These are phyloP conservation scores for Nakazawaea populi DNA, from an alignment of 805 yeast species.

Conservation along the genomic window DNA sequence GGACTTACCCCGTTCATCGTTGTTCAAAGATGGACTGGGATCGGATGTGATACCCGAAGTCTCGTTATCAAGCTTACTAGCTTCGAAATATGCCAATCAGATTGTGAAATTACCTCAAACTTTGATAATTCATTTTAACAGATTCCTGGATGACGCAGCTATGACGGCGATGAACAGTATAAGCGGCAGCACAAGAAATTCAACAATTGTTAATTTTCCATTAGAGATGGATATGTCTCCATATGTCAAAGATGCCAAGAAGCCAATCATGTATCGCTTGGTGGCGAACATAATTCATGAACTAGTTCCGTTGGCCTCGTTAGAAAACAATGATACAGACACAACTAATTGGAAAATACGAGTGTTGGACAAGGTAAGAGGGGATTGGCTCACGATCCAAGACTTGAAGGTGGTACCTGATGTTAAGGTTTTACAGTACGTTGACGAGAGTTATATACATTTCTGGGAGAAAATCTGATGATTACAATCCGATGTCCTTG, in stretches of 20 bases:
- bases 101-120: slow-evolving; percentile 43
- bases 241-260: slow-evolving; percentile 16
- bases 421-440: slow-evolving; percentile 54
- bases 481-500: too few relatives aligned
- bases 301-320: slow-evolving; percentile 16
- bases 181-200: slow-evolving; percentile 39
- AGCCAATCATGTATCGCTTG: slow-evolving; percentile 32
- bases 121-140: slow-evolving; percentile 50
- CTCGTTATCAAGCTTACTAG: slow-evolving; percentile 35
- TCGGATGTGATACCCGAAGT: slow-evolving; percentile 47
- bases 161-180: slow-evolving; percentile 17
- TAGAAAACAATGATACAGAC: slow-evolving; percentile 10
- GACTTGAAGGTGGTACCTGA: slow-evolving; percentile 41
- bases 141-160: slow-evolving; percentile 34
- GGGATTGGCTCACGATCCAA: slow-evolving; percentile 55
- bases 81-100: slow-evolving; percentile 26
- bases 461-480: slow-evolving; percentile 46
- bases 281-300: slow-evolving; percentile 43
- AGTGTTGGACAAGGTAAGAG: slow-evolving; percentile 29
- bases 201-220: slow-evolving; percentile 60
- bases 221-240: slow-evolving; percentile 32
- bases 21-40: slow-evolving; percentile 44
- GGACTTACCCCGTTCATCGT: slow-evolving; percentile 53
- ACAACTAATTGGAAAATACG: slow-evolving; percentile 43
- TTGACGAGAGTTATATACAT: slow-evolving; percentile 60